Conservation (phyloP, 1,284 basidiomycete genomes). For the Rhodotorula sp. region DNA sequence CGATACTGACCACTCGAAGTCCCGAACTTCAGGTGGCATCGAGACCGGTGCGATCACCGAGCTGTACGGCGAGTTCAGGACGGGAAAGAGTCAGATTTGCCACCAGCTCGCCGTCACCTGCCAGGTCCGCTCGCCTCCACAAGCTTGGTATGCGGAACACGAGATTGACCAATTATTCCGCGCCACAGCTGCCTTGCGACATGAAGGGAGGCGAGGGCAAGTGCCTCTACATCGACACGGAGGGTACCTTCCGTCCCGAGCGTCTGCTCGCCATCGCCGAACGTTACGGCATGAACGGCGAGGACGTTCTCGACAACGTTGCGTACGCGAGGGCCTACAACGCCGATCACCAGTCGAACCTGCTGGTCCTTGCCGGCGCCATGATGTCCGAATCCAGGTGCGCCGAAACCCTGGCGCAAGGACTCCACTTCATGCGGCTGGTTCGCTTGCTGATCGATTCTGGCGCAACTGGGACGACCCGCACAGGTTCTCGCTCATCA, state of each 20-base stretch:
- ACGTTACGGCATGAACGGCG: constrained; percentile 89
- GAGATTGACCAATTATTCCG: too few relatives aligned
- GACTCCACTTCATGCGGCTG: too few relatives aligned
- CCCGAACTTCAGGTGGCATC: constrained; percentile 67
- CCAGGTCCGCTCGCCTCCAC: constrained; percentile 55
- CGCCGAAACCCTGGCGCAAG: constrained; percentile 33
- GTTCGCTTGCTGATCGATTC: too few relatives aligned
- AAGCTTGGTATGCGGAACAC: neutral
- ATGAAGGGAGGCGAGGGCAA: constrained; percentile 99
- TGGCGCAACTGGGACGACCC: too few relatives aligned
- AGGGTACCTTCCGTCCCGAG: constrained; percentile 96
- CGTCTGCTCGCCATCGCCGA: constrained; percentile 93
- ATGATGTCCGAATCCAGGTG: constrained; percentile 96
- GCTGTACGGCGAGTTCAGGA: constrained; percentile 97
- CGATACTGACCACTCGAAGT: too few relatives aligned
- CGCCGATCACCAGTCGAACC: constrained; percentile 91
- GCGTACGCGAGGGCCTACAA: constrained; percentile 99
- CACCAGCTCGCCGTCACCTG: constrained; percentile 98
- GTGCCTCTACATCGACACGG: constrained; percentile 98
- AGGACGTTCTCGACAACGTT: constrained; percentile 97
- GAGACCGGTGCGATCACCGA: constrained; percentile 99
- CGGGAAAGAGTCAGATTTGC: constrained; percentile 97
- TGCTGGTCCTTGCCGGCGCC: constrained; percentile 87
- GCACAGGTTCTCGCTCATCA: constrained; percentile 86
- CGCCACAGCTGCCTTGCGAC: constrained; percentile 70